Conservation (phyloP, 2,329 filamentous ascomycete genomes). For the Ophioceras dolichostomum region DNA sequence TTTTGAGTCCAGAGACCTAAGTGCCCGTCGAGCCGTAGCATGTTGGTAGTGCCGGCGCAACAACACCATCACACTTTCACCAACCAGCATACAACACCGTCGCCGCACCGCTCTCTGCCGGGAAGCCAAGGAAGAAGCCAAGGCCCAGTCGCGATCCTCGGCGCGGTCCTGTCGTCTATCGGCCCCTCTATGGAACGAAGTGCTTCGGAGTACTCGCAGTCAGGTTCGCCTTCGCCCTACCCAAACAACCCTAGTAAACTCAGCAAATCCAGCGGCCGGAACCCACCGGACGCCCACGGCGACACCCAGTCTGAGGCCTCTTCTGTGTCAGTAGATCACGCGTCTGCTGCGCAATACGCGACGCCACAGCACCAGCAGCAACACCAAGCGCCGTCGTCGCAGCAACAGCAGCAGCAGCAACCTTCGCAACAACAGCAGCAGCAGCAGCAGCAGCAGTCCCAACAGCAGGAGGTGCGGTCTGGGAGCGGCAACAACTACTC, state of each 20-base stretch:
- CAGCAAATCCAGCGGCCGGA: too few species aligned
- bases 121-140: slow-evolving; percentile 7
- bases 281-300: too few species aligned
- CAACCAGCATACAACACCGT: slow-evolving; percentile 7
- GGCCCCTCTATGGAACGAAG: slow-evolving; percentile 41
- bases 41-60: slow-evolving; percentile 8
- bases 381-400: too few species aligned
- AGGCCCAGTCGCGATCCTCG: slow-evolving; percentile 6
- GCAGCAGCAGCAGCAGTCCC: slow-evolving; percentile 22
- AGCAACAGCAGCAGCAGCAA: too few species aligned
- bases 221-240: slow-evolving; percentile 73
- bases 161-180: slow-evolving; percentile 6
- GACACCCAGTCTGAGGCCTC: slow-evolving; percentile 74
- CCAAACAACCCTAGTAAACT: too few species aligned
- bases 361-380: too few species aligned
- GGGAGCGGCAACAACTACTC: slow-evolving; percentile 44
- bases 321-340: slow-evolving; percentile 64
- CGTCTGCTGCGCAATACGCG: slow-evolving; percentile 84
- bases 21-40: slow-evolving; percentile 6
- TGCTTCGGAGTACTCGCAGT: slow-evolving; percentile 70
- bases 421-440: too few species aligned
- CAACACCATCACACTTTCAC: slow-evolving; percentile 7
- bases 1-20: too few species aligned
- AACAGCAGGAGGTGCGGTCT: slow-evolving; percentile 57
- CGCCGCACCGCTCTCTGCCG: too few species aligned